These are phyloP conservation scores for Clarireedia paspali DNA, from an alignment of 2,329 filamentous ascomycete species.

Conservation along the genomic window DNA sequence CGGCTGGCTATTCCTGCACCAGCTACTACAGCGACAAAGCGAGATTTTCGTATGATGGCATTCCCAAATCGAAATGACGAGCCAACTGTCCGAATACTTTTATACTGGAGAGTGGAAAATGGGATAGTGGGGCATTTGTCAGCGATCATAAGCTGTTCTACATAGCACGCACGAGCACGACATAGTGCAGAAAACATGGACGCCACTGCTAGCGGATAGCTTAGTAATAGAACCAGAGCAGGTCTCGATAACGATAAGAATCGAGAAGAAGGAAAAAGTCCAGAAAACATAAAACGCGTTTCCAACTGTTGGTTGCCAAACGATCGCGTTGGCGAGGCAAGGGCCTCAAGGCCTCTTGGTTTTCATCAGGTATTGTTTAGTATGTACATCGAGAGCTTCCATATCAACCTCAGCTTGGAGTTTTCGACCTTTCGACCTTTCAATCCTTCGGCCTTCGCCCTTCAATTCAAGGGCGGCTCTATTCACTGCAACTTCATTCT, in stretches of 20 bases:
- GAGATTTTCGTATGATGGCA: no score
- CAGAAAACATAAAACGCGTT: neutral
- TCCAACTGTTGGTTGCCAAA: neutral
- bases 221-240: neutral
- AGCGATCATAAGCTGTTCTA: no score
- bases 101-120: no score
- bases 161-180: neutral
- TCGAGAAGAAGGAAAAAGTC: neutral
- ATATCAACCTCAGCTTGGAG: no score
- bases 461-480: neutral
- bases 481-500: neutral
- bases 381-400: no score
- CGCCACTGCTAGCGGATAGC: neutral
- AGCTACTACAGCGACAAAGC: no score
- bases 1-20: neutral
- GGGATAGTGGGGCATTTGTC: no score
- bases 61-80: no score
- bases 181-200: neutral
- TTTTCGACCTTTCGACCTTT: neutral
- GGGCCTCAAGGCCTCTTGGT: neutral
- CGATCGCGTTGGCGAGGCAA: neutral
- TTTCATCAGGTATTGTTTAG: neutral
- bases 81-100: no score
- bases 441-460: neutral
- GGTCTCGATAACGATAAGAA: slow-evolving; percentile 4